Conservation (phyloP, 495 filamentous ascomycete genomes). For the Penicillium desertorum region DNA sequence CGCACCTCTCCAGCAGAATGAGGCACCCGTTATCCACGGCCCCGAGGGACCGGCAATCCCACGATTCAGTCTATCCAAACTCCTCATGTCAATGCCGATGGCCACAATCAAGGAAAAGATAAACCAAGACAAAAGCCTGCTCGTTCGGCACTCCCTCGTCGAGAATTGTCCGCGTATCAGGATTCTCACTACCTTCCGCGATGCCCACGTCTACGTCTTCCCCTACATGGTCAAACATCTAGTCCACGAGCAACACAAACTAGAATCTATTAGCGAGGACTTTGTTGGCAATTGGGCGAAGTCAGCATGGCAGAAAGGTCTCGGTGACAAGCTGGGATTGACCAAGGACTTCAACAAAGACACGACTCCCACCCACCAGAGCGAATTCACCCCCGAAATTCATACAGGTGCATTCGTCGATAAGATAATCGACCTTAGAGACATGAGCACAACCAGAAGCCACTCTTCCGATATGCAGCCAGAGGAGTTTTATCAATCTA, state of each 20-base stretch:
- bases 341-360: constrained; percentile 55
- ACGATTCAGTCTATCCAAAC: constrained; percentile 59
- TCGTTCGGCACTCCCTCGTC: constrained; percentile 70
- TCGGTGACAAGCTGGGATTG: constrained; percentile 74
- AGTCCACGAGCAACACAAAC: constrained; percentile 66
- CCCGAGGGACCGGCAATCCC: constrained; percentile 53
- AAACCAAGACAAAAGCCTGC: constrained; percentile 65
- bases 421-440: constrained; percentile 59
- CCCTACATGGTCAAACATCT: constrained; percentile 86
- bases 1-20: constrained; percentile 56
- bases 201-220: constrained; percentile 90
- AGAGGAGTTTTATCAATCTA: constrained; percentile 14
- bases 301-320: constrained; percentile 78
- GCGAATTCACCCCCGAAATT: constrained; percentile 27
- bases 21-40: constrained; percentile 49
- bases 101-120: constrained; percentile 81
- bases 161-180: constrained; percentile 65
- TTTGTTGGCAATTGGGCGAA: constrained; percentile 94
- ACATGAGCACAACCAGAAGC: constrained; percentile 56
- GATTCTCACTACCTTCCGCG: constrained; percentile 75
- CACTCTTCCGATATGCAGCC: constrained; percentile 34
- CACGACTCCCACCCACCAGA: constrained; percentile 19
- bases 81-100: constrained; percentile 76
- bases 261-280: constrained; percentile 87
- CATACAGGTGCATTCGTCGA: constrained; percentile 47